Conservation (phyloP, 2,329 filamentous ascomycete genomes). For the Penicillium sp. region DNA sequence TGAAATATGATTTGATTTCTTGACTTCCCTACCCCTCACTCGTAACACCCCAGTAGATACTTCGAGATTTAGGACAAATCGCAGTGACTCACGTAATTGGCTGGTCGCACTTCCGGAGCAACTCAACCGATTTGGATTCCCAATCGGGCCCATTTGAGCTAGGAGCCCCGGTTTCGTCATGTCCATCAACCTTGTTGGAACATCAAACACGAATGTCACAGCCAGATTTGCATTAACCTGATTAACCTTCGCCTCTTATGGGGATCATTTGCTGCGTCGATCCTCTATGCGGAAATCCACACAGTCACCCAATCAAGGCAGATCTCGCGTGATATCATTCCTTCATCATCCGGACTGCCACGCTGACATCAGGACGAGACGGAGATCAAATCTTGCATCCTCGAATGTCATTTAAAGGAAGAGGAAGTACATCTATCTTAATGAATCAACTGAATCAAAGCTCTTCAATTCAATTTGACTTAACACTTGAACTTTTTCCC, state of each 20-base stretch:
- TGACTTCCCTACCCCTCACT: background rate
- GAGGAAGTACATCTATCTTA: background rate
- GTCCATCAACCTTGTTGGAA: background rate
- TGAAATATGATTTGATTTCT: conserved; percentile 7
- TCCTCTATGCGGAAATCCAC: background rate
- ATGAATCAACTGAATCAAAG: background rate
- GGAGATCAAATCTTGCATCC: background rate
- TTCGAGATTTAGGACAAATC: background rate
- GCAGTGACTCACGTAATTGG: background rate
- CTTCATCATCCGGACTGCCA: conserved; percentile 14
- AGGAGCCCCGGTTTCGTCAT: background rate
- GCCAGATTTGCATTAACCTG: background rate
- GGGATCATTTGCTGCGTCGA: background rate
- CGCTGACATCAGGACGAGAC: conserved; percentile 17
- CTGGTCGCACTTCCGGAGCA: background rate
- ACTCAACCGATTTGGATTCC: background rate
- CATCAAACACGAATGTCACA: background rate
- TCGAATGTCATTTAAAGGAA: background rate
- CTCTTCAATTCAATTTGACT: no score
- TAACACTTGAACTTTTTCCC: conserved; percentile 52
- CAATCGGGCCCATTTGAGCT: background rate
- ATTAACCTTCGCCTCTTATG: background rate
- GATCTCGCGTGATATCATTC: conserved; percentile 18
- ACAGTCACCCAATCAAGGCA: conserved; percentile 4
- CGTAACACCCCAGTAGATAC: background rate